Base-by-base conservation (phyloP, 352 stramenopile genomes). In the Aphanomyces euteiches region DNA sequence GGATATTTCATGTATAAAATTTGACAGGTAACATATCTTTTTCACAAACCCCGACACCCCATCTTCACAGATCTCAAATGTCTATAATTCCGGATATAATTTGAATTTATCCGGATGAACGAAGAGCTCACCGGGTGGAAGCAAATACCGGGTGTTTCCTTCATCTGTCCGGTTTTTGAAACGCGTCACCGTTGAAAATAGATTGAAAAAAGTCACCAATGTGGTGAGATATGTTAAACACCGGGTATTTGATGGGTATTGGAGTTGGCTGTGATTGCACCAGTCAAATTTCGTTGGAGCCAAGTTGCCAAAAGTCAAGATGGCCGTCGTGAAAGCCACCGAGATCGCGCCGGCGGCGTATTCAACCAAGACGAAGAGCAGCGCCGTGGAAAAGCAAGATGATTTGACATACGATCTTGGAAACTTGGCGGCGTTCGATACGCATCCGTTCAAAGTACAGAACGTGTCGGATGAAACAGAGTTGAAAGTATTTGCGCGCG, bases 361-460 rank as follows among this genome's bases (percentile, higher is more conserved):
- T 74, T 83, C 84, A 34, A 73, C 74, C 50, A 77, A 77, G 59
- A 50, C 19, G 64, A 80, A 65, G 73, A 86, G 79, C 10, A 93
- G 81, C 77, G 77, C 80, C 50, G 83, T 92, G 56, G 72, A 81
- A 58, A 93, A 93, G 64, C 81, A 85, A 72, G 90, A 96, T 64
- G 89, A 96, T 66, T 75, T 96, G 54, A 73, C 64, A 56, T 97
- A 96, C 77, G 91, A 97, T 73, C 73, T 97, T 60, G 88, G 88
- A 68, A 97, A 97, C 75, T 72, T 97, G 48, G 78, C 85, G 63
- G 91, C 87, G 10, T 94, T 94, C 37, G 88, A 97, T 76, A 94
- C 87, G 77, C 89, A 96, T 61, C 88, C 87, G 67, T 92, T 96
- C 76, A 69, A 77, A 48, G 89, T 83, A 75, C 72, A 82, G 77